Evolutionary conservation across 106 monocot genomes (phyloP), one percentile per base, ranked within the genome.

Genomic region (Dendrobium huoshanense): DNA sequence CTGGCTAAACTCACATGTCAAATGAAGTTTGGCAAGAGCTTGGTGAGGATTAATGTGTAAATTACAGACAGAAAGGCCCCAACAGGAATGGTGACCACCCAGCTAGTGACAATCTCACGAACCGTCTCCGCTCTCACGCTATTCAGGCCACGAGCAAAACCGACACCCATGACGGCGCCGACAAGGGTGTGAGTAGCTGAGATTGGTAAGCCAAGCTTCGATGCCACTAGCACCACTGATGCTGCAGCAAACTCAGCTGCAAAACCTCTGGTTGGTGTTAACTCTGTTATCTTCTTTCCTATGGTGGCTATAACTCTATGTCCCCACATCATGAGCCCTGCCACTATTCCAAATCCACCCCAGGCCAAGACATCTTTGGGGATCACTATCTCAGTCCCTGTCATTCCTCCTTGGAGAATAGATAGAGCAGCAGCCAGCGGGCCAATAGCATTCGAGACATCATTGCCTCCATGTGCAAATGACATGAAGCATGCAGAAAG

Each of bases 401-500:
- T 81, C 9, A 79, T 77, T 2, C 87, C 89, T 7, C 92, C 92
- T 17, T 88, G 92, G 20, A 99, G 91, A 77, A 99, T 95, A 4
- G 95, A 84, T 8, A 99, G 79, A 48, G 98, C 98, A 4, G 95
- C 95, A 4, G 98, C 98, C 33, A 99, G 81, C 0, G 98, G 98
- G 0, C 98, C 98, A 17, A 99, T 99, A 48, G 98, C 98, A 67
- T 99, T 99, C 41, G 98, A 99, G 19, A 99, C 98, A 19, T 99
- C 98, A 16, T 99, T 99, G 20, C 92, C 98, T 18, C 98, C 98
- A 29, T 99, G 98, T 1, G 98, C 95, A 58, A 99, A 99, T 24
- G 98, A 99, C 98, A 99, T 99, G 91, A 99, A 99, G 68, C 98
- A 99, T 2, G 98, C 98, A 7, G 98, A 99, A n/a, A 99, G 83